Evolutionary conservation across 2,329 filamentous ascomycete genomes (phyloP).

Genomic region (Pseudogymnoascus sp.): DNA sequence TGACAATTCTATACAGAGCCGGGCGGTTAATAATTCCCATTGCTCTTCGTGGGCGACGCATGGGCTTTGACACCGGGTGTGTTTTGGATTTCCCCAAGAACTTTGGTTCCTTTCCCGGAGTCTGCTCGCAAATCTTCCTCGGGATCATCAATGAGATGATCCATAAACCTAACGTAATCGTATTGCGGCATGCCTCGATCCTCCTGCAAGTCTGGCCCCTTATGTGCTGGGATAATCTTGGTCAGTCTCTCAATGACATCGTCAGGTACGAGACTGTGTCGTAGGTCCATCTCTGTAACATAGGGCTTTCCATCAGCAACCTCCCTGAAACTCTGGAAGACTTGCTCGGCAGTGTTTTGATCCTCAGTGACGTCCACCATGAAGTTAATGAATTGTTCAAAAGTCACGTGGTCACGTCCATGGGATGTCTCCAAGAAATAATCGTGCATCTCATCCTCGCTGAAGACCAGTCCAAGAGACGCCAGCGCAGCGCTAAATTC

Average conservation of each 20-base stretch:
- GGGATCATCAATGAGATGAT: constrained; percentile 56
- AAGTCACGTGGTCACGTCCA: constrained; percentile 73
- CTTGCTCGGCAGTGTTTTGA: constrained; percentile 96
- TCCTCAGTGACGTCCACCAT: constrained; percentile 99
- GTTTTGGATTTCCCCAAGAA: constrained; percentile 1
- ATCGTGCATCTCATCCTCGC: constrained; percentile 96
- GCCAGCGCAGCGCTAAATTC: constrained; percentile 94
- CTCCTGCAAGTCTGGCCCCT: constrained; percentile 75
- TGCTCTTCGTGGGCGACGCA: constrained; percentile 2
- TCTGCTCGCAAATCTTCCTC: constrained; percentile 13
- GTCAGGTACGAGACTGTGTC: constrained; percentile 90
- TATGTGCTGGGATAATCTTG: constrained; percentile 76
- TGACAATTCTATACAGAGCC: constrained; percentile 4
- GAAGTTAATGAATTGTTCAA: constrained; percentile 98
- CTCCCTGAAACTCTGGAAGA: constrained; percentile 95
- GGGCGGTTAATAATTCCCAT: constrained; percentile 2
- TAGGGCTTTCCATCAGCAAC: constrained; percentile 98
- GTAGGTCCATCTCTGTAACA: constrained; percentile 93
- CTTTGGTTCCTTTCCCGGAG: neutral
- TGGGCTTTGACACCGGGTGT: neutral
- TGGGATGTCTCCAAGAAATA: constrained; percentile 84
- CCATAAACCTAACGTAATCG: constrained; percentile 97
- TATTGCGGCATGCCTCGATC: constrained; percentile 81
- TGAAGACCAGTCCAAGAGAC: constrained; percentile 91
- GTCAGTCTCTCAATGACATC: constrained; percentile 92